A percentile compares a stretch with the other conserved stretches of the same genome.
Evolutionary conservation across 2,329 filamentous ascomycete species (phyloP).

Genomic region (Alternaria sp.): DNA sequence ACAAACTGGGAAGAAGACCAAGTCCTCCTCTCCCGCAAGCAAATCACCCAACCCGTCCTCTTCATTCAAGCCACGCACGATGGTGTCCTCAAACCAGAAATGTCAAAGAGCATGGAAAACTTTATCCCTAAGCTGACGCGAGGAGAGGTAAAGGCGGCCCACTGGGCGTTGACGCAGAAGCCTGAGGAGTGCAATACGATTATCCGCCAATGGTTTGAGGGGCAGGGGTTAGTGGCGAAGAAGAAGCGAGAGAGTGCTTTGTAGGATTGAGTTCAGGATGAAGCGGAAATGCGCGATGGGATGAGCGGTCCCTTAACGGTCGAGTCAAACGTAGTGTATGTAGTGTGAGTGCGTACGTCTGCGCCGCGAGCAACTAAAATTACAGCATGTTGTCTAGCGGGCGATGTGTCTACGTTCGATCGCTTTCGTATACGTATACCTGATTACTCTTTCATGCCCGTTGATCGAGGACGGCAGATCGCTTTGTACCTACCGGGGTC

Average conservation of each 20-base stretch:
- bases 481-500: not conserved
- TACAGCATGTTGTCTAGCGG: not conserved
- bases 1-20: slow-evolving; percentile 81
- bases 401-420: not conserved
- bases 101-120: slow-evolving; percentile 77
- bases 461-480: not conserved
- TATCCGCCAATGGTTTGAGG: slow-evolving; percentile 73
- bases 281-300: not conserved
- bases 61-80: slow-evolving; percentile 80
- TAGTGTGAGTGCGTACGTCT: not conserved
- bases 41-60: slow-evolving; percentile 64
- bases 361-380: not conserved
- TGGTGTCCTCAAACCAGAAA: slow-evolving; percentile 72
- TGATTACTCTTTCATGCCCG: not conserved
- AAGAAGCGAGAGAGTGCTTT: slow-evolving; percentile 52
- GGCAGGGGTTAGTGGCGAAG: slow-evolving; percentile 56
- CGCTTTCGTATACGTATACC: not conserved
- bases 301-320: not conserved
- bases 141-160: slow-evolving; percentile 72
- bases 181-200: slow-evolving; percentile 74
- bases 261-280: slow-evolving; percentile 34
- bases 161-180: slow-evolving; percentile 86
- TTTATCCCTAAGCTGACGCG: slow-evolving; percentile 71
- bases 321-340: not conserved
- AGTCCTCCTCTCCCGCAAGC: slow-evolving; percentile 42